Evolutionary conservation across 202 grass and related monocot species (phyloP), one percentile per base, ranked within the genome.

Genomic region (Saccharum hybrid): DNA sequence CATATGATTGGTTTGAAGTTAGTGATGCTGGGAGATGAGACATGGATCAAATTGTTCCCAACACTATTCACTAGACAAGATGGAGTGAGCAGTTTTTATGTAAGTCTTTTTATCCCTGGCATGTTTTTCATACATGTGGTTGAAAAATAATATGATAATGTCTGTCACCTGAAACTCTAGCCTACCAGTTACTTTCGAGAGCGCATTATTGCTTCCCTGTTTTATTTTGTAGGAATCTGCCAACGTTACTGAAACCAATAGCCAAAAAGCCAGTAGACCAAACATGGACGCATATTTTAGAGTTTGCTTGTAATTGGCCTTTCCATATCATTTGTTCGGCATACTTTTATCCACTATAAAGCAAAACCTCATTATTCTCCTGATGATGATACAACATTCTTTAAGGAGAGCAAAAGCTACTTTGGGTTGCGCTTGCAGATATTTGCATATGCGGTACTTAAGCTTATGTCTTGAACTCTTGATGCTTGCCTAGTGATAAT

Each of bases 21-120:
- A 87, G 90, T 98, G 37, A 98, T 98, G 88, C 77, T 91, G 81
- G 95, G 95, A 84, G 95, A 98, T 84, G 90, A 98, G 23, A 98
- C 95, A 78, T 98, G 95, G 95, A 98, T 95, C 70, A 95, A 98
- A 88, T 84, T 98, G 80, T 98, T 98, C 66, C 95, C 95, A 69
- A 90, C 66, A 63, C 86, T 98, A 72, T 98, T 95, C 85, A 63
- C 57, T 78, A 93, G 92, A 86, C 89, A 93, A 92, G 96, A 98
- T 89, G 91, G 92, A 90, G 92, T 98, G 31, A 90, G 87, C 91
- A 98, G 92, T 82, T 98, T 98, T 80, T 98, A 91, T 92, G 96
- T 98, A 83, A 95, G 92, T 73, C 63, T 9, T 56, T 43, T 16
- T 77, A 66, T 57, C 21, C 38, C 2, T 66, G 4, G 21, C 68